Conservation (phyloP, 371 early-diverging fungal genomes). For the Polyrhizophydium stewartii region DNA sequence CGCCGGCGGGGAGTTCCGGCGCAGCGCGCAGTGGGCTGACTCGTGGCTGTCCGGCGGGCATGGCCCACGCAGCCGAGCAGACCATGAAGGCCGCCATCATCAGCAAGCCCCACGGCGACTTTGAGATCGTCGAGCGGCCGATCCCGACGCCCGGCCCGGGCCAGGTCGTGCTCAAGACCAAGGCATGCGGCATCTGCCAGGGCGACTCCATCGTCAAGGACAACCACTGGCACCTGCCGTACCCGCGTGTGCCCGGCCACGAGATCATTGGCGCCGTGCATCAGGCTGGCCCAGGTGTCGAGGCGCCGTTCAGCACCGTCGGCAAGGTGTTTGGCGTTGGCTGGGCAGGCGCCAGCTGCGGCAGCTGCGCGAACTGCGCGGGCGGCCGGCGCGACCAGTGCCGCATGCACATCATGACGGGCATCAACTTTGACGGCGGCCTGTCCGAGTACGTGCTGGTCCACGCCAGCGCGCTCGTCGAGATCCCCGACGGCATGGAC, state of each 20-base stretch:
- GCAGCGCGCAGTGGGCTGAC: too few species aligned
- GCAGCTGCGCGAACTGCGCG: conserved; percentile 15
- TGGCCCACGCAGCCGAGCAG: too few species aligned
- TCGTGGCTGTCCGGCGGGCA: too few species aligned
- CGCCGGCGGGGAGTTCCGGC: too few species aligned
- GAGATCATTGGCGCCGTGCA: conserved; percentile 9
- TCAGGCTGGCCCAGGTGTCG: conserved; percentile 4
- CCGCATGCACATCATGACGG: conserved; percentile 42
- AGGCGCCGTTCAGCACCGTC: conserved; percentile 55
- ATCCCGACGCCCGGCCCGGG: background rate
- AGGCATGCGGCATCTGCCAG: conserved; percentile 13
- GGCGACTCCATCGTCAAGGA: conserved; percentile 5
- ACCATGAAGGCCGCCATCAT: too few species aligned
- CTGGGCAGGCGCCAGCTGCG: conserved; percentile 46
- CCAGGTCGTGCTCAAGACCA: conserved; percentile 6
- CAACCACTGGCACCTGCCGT: background rate
- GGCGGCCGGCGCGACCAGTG: conserved; percentile 41
- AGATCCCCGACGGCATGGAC: conserved; percentile 24
- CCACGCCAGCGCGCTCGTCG: background rate
- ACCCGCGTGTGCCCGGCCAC: conserved; percentile 11
- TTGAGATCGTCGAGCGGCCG: conserved; percentile 3
- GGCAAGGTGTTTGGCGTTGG: conserved; percentile 40
- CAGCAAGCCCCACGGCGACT: background rate
- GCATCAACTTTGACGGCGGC: conserved; percentile 7
- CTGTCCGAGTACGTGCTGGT: conserved; percentile 3